phyloP scores from a whole-genome alignment of 257 asterid species.

The Solanum piurae region DNA sequence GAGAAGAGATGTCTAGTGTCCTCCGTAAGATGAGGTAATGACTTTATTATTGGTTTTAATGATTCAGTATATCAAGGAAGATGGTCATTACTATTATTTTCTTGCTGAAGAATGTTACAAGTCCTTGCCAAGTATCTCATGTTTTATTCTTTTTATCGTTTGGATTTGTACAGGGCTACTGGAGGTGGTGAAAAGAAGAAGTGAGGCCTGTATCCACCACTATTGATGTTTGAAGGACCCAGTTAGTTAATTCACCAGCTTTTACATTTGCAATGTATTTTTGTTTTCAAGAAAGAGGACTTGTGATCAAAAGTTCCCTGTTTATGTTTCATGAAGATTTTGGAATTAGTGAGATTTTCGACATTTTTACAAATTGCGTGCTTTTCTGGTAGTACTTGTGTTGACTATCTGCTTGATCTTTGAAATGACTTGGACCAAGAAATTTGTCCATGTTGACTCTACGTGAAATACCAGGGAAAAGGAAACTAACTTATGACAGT shows the following conservation, averaged over 20 bases:
- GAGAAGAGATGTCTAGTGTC: slow-evolving; percentile 66
- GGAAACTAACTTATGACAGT: neutral
- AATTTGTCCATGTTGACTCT: neutral
- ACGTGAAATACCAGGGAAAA: neutral
- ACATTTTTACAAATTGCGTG: neutral
- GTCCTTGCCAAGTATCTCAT: neutral
- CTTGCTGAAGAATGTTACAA: neutral
- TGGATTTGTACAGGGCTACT: slow-evolving; percentile 3
- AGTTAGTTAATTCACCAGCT: neutral
- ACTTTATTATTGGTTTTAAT: neutral
- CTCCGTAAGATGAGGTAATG: slow-evolving; percentile 60
- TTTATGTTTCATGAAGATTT: neutral
- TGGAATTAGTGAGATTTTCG: neutral
- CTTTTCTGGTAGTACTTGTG: neutral
- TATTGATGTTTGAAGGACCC: neutral
- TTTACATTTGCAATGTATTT: neutral
- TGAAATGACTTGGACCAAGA: neutral
- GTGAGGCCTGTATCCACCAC: neutral
- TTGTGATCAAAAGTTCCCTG: neutral
- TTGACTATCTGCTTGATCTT: neutral
- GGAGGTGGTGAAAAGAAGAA: slow-evolving; percentile 24
- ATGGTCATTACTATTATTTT: neutral
- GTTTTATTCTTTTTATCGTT: neutral
- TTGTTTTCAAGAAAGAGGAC: neutral
- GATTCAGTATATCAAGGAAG: neutral